Conservation (phyloP, 1,284 basidiomycete genomes). For the Hymenochaete sp. region DNA sequence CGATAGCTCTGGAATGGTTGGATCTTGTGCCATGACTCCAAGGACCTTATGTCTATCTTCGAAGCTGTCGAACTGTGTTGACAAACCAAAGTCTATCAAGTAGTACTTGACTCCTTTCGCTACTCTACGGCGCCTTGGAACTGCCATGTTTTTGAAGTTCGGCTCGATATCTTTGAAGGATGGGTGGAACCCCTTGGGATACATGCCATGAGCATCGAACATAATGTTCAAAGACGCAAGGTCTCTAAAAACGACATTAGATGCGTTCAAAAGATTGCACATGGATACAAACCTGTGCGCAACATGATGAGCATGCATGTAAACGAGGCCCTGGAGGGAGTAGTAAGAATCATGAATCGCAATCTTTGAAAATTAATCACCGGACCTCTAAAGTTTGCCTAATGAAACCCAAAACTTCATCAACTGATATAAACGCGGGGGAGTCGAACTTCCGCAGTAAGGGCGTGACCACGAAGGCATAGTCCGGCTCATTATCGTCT, state of each 20-base stretch:
- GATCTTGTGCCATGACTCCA: background rate
- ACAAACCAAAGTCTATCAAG: slow-evolving; percentile 27
- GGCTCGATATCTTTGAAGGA: slow-evolving; percentile 3
- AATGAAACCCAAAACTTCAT: slow-evolving; percentile 12
- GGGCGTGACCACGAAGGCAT: slow-evolving; percentile 10
- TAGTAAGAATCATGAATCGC: background rate
- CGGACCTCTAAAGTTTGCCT: slow-evolving; percentile 8
- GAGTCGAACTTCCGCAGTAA: slow-evolving; percentile 4
- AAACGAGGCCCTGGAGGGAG: slow-evolving; percentile 4
- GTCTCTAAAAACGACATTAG: slow-evolving; percentile 20
- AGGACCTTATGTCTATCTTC: background rate
- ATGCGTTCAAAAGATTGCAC: background rate
- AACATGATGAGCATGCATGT: slow-evolving; percentile 6
- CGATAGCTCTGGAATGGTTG: background rate
- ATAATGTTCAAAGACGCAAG: slow-evolving; percentile 24
- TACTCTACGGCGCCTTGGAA: slow-evolving; percentile 9
- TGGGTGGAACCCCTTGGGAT: slow-evolving; percentile 24
- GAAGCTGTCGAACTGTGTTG: slow-evolving; percentile 18
- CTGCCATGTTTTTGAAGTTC: background rate
- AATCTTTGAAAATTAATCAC: background rate
- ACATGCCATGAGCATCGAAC: slow-evolving; percentile 25
- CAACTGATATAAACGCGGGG: slow-evolving; percentile 3
- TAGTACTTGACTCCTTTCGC: slow-evolving; percentile 21
- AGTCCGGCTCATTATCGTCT: background rate
- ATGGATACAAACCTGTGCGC: slow-evolving; percentile 10